Percentiles rank a stretch among this genome's conserved stretches.
phyloP scores from a whole-genome alignment of 2,329 filamentous ascomycete genomes.

The Exophiala lecanii-corni region DNA sequence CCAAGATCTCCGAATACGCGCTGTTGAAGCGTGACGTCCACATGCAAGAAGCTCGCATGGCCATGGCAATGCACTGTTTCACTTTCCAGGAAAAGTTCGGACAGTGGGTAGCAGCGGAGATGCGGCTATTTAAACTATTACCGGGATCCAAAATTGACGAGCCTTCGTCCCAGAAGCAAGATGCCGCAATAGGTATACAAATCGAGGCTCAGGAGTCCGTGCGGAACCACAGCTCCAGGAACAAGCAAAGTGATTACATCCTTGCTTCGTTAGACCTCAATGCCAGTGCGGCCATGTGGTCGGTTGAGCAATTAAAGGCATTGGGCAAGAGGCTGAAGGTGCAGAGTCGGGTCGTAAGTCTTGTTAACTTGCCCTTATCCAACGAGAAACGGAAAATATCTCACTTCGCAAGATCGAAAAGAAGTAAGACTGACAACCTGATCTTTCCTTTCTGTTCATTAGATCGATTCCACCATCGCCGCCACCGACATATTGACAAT shows the following conservation, averaged over 20 bases:
- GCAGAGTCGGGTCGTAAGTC: slow-evolving; percentile 6
- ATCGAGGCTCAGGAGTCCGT: too few relatives aligned
- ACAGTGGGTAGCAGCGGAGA: not conserved
- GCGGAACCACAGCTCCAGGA: not conserved
- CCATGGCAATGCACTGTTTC: slow-evolving; percentile 7
- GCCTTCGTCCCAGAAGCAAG: not conserved
- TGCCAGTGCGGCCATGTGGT: slow-evolving; percentile 6
- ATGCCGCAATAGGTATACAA: too few relatives aligned
- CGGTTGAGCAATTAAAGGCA: slow-evolving; percentile 3
- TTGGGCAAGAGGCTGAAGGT: slow-evolving; percentile 7
- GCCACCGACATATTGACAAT: slow-evolving; percentile 9
- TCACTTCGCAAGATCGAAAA: too few relatives aligned
- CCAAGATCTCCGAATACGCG: slow-evolving; percentile 7
- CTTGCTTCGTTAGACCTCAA: not conserved
- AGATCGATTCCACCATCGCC: slow-evolving; percentile 8
- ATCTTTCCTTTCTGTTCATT: too few relatives aligned
- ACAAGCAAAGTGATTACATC: slow-evolving; percentile 3
- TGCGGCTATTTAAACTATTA: not conserved
- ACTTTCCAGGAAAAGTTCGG: slow-evolving; percentile 1
- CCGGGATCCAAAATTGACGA: not conserved
- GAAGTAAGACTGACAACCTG: too few relatives aligned
- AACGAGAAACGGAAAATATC: too few relatives aligned
- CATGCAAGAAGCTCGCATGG: slow-evolving; percentile 8
- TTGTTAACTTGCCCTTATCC: too few relatives aligned
- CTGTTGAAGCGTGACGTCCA: slow-evolving; percentile 6